Evolutionary conservation across 768 basidiomycete genomes (phyloP).

Genomic region (Chalciporus chontae): DNA sequence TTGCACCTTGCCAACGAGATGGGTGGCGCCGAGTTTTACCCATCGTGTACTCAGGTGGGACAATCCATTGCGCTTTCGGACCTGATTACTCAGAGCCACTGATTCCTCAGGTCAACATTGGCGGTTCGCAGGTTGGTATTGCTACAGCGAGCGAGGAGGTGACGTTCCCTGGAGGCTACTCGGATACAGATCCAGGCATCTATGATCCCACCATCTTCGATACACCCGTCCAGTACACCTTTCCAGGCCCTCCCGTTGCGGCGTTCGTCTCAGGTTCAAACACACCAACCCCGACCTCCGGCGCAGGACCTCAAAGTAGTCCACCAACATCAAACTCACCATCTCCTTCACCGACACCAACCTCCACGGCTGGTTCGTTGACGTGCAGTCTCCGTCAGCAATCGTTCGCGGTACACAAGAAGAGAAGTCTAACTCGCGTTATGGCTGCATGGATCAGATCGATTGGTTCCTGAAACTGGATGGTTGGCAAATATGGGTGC

Average conservation of each 20-base stretch:
- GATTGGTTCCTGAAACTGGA: slow-evolving; percentile 9
- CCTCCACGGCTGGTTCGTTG: slow-evolving; percentile 5
- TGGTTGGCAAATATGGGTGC: not conserved
- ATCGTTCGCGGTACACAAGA: slow-evolving; percentile 13
- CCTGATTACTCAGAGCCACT: not conserved
- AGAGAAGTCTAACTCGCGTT: slow-evolving; percentile 9
- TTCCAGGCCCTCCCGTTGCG: slow-evolving; percentile 53
- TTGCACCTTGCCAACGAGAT: slow-evolving; percentile 57
- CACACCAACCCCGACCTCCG: slow-evolving; percentile 10
- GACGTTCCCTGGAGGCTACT: slow-evolving; percentile 70
- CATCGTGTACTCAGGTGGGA: slow-evolving; percentile 53
- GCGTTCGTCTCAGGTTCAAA: slow-evolving; percentile 32
- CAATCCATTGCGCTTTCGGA: slow-evolving; percentile 2
- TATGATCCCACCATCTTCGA: slow-evolving; percentile 44
- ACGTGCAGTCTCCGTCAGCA: slow-evolving; percentile 22
- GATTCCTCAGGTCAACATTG: slow-evolving; percentile 43
- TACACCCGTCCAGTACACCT: slow-evolving; percentile 37
- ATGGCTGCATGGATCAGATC: slow-evolving; percentile 24
- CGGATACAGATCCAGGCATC: slow-evolving; percentile 67
- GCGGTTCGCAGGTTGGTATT: slow-evolving; percentile 49
- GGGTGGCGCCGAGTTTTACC: slow-evolving; percentile 80
- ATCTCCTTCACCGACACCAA: slow-evolving; percentile 3
- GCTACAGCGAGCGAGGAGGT: slow-evolving; percentile 52
- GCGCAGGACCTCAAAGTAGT: slow-evolving; percentile 1
- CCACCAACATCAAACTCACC: slow-evolving; percentile 1